Percentiles rank a stretch among this genome's conserved stretches.
phyloP scores from a whole-genome alignment of 768 basidiomycete genomes.

The Hericium alpestre region DNA sequence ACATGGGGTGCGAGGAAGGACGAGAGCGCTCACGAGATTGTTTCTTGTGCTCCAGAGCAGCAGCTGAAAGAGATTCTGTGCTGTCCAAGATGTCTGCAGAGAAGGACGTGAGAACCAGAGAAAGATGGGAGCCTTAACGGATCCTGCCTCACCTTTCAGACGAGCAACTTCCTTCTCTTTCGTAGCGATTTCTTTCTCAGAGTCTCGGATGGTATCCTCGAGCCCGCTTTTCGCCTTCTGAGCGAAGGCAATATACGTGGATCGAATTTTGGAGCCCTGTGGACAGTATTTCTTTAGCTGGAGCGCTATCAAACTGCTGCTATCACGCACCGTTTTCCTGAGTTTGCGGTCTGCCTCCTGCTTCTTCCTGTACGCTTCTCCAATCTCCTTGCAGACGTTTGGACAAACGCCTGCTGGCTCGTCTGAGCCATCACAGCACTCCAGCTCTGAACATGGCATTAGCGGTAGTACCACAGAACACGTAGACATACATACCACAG shows the following conservation, averaged over 20 bases:
- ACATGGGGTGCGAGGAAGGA: background rate
- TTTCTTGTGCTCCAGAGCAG: constrained; percentile 76
- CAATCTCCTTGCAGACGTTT: constrained; percentile 68
- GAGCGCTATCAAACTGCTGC: background rate
- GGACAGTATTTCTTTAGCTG: background rate
- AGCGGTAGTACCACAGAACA: background rate
- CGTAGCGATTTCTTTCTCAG: constrained; percentile 46
- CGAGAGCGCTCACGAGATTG: constrained; percentile 57
- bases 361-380: constrained; percentile 56
- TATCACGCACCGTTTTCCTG: constrained; percentile 57
- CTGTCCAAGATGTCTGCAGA: constrained; percentile 65
- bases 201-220: constrained; percentile 46
- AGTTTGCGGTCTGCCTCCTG: constrained; percentile 68
- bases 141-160: constrained; percentile 44
- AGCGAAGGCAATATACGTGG: constrained; percentile 79
- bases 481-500: constrained; percentile 54
- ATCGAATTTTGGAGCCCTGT: constrained; percentile 86
- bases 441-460: constrained; percentile 46
- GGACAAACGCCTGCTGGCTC: constrained; percentile 73
- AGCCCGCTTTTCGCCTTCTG: constrained; percentile 82
- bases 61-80: constrained; percentile 68
- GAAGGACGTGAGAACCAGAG: background rate
- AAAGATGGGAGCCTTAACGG: too few species aligned
- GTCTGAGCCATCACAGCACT: constrained; percentile 96
- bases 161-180: constrained; percentile 65